Percentiles rank a stretch among this genome's conserved stretches.
These are phyloP conservation scores for Lactifluus subvellereus DNA, from an alignment of 768 basidiomycete species.

Conservation along the genomic window DNA sequence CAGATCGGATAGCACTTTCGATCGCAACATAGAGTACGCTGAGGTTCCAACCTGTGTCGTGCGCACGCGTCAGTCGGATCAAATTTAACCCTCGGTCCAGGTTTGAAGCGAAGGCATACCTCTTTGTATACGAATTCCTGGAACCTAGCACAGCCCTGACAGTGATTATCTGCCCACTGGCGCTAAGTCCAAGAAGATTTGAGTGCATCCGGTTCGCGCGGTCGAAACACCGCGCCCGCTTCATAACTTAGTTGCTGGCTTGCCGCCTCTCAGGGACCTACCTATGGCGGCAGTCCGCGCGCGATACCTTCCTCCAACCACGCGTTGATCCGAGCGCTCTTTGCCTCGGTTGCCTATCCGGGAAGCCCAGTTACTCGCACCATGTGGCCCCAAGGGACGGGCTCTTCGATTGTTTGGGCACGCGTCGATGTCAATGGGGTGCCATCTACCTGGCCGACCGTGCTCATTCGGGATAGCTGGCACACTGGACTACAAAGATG, in stretches of 20 bases:
- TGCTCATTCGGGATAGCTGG: neutral
- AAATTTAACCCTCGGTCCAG: neutral
- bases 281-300: conserved; percentile 48
- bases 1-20: conserved; percentile 34
- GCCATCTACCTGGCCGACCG: too few relatives aligned
- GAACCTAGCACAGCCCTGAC: conserved; percentile 57
- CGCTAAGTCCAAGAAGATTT: conserved; percentile 22
- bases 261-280: conserved; percentile 5
- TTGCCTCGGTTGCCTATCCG: conserved; percentile 36
- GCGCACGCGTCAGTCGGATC: neutral
- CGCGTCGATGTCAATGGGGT: too few relatives aligned
- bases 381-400: conserved; percentile 58
- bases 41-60: conserved; percentile 42
- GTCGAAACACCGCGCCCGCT: neutral
- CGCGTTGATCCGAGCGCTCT: conserved; percentile 36
- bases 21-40: conserved; percentile 36
- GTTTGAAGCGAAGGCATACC: conserved; percentile 32
- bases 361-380: conserved; percentile 45
- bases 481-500: neutral
- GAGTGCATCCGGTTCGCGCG: conserved; percentile 15
- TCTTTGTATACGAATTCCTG: conserved; percentile 76
- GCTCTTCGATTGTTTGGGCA: conserved; percentile 33
- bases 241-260: neutral
- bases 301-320: conserved; percentile 41
- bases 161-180: conserved; percentile 79